A percentile compares a stretch with the other conserved stretches of the same genome.
Evolutionary conservation across 2,329 filamentous ascomycete genomes (phyloP).

Genomic region (Fusarium acutatum): DNA sequence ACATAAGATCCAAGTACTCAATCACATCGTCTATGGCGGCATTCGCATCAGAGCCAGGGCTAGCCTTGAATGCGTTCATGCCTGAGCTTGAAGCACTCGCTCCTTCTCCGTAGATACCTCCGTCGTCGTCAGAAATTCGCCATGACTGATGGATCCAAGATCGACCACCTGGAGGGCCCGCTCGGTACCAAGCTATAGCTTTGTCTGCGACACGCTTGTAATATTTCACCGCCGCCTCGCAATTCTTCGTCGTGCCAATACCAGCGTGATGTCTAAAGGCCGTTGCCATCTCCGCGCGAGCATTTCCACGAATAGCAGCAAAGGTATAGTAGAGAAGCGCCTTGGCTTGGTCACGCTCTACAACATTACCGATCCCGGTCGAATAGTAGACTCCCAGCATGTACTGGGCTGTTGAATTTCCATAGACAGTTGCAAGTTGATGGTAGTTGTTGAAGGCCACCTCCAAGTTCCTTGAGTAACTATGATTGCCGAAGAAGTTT

Average conservation of each 20-base stretch:
- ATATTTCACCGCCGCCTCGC: constrained; percentile 83
- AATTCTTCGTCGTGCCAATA: constrained; percentile 85
- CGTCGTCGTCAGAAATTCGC: constrained; percentile 87
- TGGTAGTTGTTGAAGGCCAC: constrained; percentile 84
- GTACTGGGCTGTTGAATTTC: constrained; percentile 92
- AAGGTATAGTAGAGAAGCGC: constrained; percentile 95
- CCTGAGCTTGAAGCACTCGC: constrained; percentile 91
- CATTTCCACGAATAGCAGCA: constrained; percentile 84
- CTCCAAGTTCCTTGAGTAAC: constrained; percentile 82
- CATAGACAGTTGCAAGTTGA: constrained; percentile 76
- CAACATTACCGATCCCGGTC: constrained; percentile 84
- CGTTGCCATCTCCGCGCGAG: constrained; percentile 90
- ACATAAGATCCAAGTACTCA: constrained; percentile 91
- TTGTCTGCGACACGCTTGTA: constrained; percentile 96
- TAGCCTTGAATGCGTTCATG: constrained; percentile 77
- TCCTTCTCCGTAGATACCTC: constrained; percentile 94
- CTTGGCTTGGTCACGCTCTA: constrained; percentile 87
- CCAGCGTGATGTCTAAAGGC: constrained; percentile 87
- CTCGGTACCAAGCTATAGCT: constrained; percentile 85
- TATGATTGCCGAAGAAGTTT: constrained; percentile 96
- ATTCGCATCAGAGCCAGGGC: constrained; percentile 79
- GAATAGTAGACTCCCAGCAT: constrained; percentile 97
- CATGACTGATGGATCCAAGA: constrained; percentile 80
- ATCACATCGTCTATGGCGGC: constrained; percentile 92
- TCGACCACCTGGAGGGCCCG: constrained; percentile 89